Evolutionary conservation across 1,139 yeast species (phyloP).

Genomic region (Suhomyces guaymorum): DNA sequence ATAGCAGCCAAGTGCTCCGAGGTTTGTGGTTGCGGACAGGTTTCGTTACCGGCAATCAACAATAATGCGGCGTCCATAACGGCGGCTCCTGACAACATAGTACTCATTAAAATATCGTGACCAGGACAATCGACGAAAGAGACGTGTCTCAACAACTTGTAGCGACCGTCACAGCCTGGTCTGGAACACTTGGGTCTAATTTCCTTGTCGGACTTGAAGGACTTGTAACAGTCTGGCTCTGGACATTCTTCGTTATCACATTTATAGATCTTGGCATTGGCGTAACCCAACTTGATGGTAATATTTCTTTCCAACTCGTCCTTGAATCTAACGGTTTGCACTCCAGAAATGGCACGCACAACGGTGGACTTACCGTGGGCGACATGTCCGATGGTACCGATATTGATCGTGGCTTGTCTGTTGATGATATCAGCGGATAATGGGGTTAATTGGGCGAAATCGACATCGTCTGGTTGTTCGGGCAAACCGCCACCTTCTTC

Average conservation of each 20-base stretch:
- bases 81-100: constrained; percentile 99
- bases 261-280: constrained; percentile 96
- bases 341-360: constrained; percentile 98
- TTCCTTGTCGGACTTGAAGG: constrained; percentile 93
- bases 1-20: constrained; percentile 99
- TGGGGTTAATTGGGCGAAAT: constrained; percentile 76
- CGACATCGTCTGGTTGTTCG: constrained; percentile 90
- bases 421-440: constrained; percentile 92
- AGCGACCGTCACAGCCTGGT: constrained; percentile 82
- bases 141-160: constrained; percentile 89
- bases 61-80: constrained; percentile 99
- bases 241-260: constrained; percentile 87
- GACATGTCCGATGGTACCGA: constrained; percentile 99
- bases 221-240: constrained; percentile 92
- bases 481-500: constrained; percentile 99
- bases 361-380: constrained; percentile 99
- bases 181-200: constrained; percentile 89
- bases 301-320: constrained; percentile 98
- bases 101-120: constrained; percentile 99
- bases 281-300: constrained; percentile 97
- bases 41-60: constrained; percentile 96
- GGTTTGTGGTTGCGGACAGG: constrained; percentile 99
- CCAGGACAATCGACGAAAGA: constrained; percentile 99
- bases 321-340: constrained; percentile 97
- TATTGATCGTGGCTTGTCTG: constrained; percentile 98